Evolutionary conservation across 2,329 filamentous ascomycete species (phyloP), one percentile per base, ranked within the genome.

Genomic region (Hymenoscyphus salicellus): DNA sequence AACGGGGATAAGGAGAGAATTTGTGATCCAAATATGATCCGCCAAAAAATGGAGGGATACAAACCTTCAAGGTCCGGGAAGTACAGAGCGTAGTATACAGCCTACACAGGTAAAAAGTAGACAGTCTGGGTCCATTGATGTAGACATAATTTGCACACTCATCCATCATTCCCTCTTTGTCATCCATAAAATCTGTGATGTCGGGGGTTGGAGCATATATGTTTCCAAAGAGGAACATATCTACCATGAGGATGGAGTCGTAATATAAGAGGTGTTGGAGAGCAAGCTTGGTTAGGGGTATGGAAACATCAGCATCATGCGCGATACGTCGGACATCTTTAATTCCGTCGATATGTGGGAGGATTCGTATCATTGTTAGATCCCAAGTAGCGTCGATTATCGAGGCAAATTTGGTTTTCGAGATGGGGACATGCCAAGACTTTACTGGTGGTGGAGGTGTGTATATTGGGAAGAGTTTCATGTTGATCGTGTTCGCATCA

Each of bases 191-290:
- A 67, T 89, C 85, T 67, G 89, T 86, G 64, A 99, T 89, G 43
- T 91, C 89, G 0, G 92, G 80, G 0, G 86, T 92, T 0, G 89
- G 89, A 0, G 93, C 93, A 75, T 99, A 99, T 72, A 96, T 94
- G 52, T 91, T 92, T 36, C 88, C 84, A 76, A 98, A 99, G 76
- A 95, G 93, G 81, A 98, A 98, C 72, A 97, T 91, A 78, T 99
- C 95, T 11, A 98, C 86, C 61, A 98, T 85, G 30, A 97, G 83
- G 41, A 97, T 85, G 72, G 92, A 94, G 74, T 94, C 92, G 77
- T 98, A 97, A 81, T 96, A 96, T 30, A 98, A 83, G 10, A 99
- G 84, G 76, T 98, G 94, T 68, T 91, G 89, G 64, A 98, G 85
- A 7, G 93, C 93, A 61, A 92, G 89, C 73, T 92, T 91, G 63